Conservation (phyloP, 192 early-diverging fungal species). For the Oehlia diaphana region DNA sequence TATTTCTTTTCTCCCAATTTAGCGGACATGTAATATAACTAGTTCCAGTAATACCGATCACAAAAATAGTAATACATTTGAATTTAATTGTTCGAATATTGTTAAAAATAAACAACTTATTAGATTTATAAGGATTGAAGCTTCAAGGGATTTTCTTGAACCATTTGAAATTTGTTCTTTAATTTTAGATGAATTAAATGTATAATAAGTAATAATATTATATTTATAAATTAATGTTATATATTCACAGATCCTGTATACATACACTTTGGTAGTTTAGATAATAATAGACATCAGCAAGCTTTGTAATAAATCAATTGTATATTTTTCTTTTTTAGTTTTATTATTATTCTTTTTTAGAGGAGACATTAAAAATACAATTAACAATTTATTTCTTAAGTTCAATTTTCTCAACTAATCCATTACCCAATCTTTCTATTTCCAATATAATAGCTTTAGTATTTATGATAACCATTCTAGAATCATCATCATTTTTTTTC, state of each 20-base stretch:
- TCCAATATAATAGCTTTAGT: conserved; percentile 62
- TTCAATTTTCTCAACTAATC: conserved; percentile 40
- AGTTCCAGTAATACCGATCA: neutral
- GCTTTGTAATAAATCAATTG: neutral
- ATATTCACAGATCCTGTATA: too few species aligned
- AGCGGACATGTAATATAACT: too few species aligned
- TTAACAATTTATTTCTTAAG: neutral
- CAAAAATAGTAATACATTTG: neutral
- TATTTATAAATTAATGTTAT: too few species aligned
- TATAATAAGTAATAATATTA: neutral
- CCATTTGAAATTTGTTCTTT: conserved; percentile 27
- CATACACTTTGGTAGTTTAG: too few species aligned
- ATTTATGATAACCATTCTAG: conserved; percentile 59
- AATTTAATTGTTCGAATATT: conserved; percentile 1
- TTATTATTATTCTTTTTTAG: too few species aligned
- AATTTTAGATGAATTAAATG: conserved; percentile 16
- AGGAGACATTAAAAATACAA: neutral
- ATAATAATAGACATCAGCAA: neutral
- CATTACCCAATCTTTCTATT: conserved; percentile 66
- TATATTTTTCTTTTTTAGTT: neutral
- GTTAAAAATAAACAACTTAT: neutral
- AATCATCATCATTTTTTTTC: conserved; percentile 33
- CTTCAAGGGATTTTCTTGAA: conserved; percentile 7
- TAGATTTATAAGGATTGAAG: conserved; percentile 2
- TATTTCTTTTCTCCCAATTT: too few species aligned